These are phyloP conservation scores for Chytriomyces sp. DNA, from an alignment of 192 early-diverging fungal species.

Conservation along the genomic window DNA sequence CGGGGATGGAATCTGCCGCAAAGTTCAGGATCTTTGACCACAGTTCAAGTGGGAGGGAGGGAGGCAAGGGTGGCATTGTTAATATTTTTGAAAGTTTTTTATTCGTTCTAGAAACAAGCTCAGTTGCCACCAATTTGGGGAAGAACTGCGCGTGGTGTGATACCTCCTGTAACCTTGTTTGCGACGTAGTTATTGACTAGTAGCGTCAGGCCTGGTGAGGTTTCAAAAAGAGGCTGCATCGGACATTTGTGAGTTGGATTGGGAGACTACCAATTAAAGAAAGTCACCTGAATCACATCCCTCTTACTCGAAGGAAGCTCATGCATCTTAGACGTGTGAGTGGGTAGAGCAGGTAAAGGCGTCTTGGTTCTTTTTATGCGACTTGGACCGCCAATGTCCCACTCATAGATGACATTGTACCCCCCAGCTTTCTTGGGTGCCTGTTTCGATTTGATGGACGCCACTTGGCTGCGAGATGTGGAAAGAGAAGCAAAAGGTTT, in stretches of 20 bases:
- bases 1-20: neutral
- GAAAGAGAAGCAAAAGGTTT: neutral
- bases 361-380: slow-evolving; percentile 1
- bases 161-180: slow-evolving; percentile 33
- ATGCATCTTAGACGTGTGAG: no score
- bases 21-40: neutral
- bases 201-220: slow-evolving; percentile 23
- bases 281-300: no score
- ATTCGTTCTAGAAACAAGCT: no score
- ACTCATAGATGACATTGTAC: slow-evolving; percentile 30
- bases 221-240: slow-evolving; percentile 7
- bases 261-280: no score
- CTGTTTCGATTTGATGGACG: neutral
- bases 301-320: no score
- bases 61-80: neutral
- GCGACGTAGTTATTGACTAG: slow-evolving; percentile 38
- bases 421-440: no score
- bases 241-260: no score
- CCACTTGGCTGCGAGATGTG: neutral
- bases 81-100: neutral
- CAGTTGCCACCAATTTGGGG: no score
- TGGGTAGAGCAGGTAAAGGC: neutral
- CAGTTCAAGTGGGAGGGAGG: neutral
- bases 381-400: slow-evolving; percentile 31
- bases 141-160: neutral